A percentile compares a stretch with the other conserved stretches of the same genome.
These are phyloP conservation scores for Corynespora cassiicola DNA, from an alignment of 2,329 filamentous ascomycete species.

Conservation along the genomic window DNA sequence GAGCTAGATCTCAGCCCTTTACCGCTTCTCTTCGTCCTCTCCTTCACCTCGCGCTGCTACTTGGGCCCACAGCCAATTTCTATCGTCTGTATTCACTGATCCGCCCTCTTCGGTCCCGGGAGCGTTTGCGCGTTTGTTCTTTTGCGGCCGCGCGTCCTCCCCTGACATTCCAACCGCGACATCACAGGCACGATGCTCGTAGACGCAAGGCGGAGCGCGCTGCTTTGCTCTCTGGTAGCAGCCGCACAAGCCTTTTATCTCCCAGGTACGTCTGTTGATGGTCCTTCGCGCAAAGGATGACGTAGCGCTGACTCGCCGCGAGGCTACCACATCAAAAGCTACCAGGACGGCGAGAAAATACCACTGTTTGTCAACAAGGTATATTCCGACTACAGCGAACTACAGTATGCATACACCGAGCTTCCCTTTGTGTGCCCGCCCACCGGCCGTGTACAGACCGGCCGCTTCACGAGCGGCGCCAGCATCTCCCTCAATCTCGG, in stretches of 20 bases:
- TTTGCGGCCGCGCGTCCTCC: background rate
- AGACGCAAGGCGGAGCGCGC: constrained; percentile 13
- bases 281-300: too few species aligned
- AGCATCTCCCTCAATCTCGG: constrained; percentile 83
- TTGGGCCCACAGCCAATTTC: constrained; percentile 2
- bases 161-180: background rate
- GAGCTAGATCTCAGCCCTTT: constrained; percentile 6
- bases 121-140: constrained; percentile 2
- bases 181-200: constrained; percentile 23
- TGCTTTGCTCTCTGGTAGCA: constrained; percentile 31
- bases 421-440: constrained; percentile 87
- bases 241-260: constrained; percentile 78
- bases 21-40: background rate
- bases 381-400: constrained; percentile 85
- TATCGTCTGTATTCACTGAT: constrained; percentile 1
- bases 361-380: constrained; percentile 92
- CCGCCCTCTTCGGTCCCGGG: background rate
- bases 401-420: constrained; percentile 92
- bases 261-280: constrained; percentile 65
- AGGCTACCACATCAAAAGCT: constrained; percentile 86
- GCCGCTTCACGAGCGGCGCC: constrained; percentile 75
- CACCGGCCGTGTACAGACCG: constrained; percentile 69
- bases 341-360: constrained; percentile 76
- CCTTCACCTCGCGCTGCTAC: background rate
- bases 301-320: constrained; percentile 1